Evolutionary conservation across 2,329 filamentous ascomycete species (phyloP).

Genomic region (Ascochyta lentis): DNA sequence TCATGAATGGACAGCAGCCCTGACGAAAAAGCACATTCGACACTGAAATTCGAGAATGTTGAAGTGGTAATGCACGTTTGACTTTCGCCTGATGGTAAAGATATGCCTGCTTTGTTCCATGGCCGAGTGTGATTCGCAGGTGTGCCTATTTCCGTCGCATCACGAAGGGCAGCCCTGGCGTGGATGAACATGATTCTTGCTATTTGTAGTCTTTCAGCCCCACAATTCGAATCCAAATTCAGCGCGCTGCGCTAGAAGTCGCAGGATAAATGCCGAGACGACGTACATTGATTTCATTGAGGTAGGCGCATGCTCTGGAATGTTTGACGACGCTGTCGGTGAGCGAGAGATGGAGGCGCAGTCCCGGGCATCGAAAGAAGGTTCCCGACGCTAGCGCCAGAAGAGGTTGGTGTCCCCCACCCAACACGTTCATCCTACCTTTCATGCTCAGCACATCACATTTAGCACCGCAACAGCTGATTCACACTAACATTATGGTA

Average conservation of each 20-base stretch:
- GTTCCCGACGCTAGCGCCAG: slow-evolving; percentile 1
- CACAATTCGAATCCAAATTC: neutral
- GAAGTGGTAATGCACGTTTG: neutral
- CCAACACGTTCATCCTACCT: too few species aligned
- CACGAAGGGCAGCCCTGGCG: neutral
- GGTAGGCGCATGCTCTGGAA: neutral
- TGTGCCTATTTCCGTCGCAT: neutral
- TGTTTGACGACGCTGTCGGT: slow-evolving; percentile 6
- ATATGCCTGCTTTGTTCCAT: neutral
- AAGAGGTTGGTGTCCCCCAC: too few species aligned
- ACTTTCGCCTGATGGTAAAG: neutral
- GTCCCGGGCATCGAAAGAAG: slow-evolving; percentile 1
- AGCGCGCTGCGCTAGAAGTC: neutral
- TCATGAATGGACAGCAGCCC: neutral
- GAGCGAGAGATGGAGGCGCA: slow-evolving; percentile 16
- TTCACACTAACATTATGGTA: too few species aligned
- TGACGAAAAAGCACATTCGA: too few species aligned
- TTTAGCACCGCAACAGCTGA: too few species aligned
- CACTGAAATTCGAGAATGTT: too few species aligned
- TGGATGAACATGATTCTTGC: neutral
- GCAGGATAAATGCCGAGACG: neutral
- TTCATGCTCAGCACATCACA: too few species aligned
- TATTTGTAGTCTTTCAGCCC: slow-evolving; percentile 3
- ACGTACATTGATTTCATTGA: neutral
- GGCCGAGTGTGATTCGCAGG: slow-evolving; percentile 3